These are phyloP conservation scores for Flaveria sonorensis DNA, from an alignment of 129 eudicot genomes.

Conservation along the genomic window DNA sequence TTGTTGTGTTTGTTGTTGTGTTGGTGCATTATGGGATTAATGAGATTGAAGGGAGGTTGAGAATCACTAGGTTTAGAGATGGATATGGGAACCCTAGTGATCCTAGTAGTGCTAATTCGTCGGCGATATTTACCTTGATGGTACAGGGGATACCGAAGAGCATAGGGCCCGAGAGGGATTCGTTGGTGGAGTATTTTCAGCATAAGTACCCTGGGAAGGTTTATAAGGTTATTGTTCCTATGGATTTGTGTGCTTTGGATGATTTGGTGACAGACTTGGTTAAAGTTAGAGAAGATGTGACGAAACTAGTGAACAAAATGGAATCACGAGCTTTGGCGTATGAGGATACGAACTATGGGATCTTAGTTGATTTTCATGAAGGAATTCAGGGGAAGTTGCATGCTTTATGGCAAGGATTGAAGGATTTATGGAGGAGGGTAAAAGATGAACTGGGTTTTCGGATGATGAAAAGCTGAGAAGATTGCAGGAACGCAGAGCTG, in stretches of 20 bases:
- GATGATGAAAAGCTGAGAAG: conserved; percentile 78
- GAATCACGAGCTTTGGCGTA: conserved; percentile 50
- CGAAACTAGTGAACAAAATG: conserved; percentile 66
- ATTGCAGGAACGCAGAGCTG: conserved; percentile 92
- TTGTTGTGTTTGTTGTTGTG: conserved; percentile 61
- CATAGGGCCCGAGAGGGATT: conserved; percentile 60
- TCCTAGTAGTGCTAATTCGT: conserved; percentile 49
- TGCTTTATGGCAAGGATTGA: conserved; percentile 51
- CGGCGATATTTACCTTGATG: conserved; percentile 80
- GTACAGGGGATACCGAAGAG: conserved; percentile 80
- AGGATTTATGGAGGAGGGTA: conserved; percentile 61
- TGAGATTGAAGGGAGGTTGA: conserved; percentile 60
- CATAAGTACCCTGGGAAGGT: conserved; percentile 84
- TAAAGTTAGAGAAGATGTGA: conserved; percentile 75
- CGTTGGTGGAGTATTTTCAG: conserved; percentile 73
- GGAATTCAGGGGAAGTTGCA: conserved; percentile 38
- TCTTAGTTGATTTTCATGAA: conserved; percentile 26
- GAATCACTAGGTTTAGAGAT: conserved; percentile 76
- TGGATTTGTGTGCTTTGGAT: conserved; percentile 96
- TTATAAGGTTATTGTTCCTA: conserved; percentile 71
- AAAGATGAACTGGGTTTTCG: conserved; percentile 62
- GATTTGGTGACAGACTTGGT: conserved; percentile 83
- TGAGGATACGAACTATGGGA: conserved; percentile 40
- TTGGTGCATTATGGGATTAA: conserved; percentile 69
- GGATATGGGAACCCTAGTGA: conserved; percentile 85